Percentiles rank a stretch among this genome's conserved stretches.
phyloP scores from a whole-genome alignment of 345 rosid species.

The Eucalyptus polybractea region DNA sequence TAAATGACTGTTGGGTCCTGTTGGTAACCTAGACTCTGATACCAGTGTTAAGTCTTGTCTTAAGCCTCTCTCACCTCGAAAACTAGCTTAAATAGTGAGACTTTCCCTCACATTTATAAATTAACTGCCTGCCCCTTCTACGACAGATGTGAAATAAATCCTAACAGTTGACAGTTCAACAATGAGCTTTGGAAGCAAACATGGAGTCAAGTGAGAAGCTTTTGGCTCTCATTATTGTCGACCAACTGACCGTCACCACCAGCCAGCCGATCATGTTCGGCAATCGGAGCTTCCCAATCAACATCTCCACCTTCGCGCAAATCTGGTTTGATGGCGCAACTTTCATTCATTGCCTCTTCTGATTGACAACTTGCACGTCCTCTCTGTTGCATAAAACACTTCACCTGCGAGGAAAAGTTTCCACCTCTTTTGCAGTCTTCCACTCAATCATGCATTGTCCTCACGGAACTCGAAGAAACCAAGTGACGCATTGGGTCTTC shows the following conservation, averaged over 20 bases:
- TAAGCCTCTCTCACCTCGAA: background rate
- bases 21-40: too few species aligned
- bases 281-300: background rate
- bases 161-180: background rate
- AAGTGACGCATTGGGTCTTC: background rate
- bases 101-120: background rate
- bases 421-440: background rate
- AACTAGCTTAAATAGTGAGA: background rate
- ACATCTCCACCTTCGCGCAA: background rate
- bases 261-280: background rate
- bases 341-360: background rate
- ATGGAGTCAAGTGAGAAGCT: background rate
- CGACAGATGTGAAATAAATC: background rate
- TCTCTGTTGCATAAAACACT: background rate
- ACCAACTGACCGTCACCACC: background rate
- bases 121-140: rapidly evolving
- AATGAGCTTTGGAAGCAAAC: background rate
- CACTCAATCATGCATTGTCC: background rate
- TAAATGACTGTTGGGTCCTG: too few species aligned
- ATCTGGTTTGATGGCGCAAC: background rate
- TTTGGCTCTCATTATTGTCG: background rate
- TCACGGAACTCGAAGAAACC: background rate
- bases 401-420: background rate
- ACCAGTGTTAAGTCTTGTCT: background rate
- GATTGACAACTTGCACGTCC: background rate